These are phyloP conservation scores for Halocafeteria seosinensis DNA, from an alignment of 108 stramenopile genomes.

Conservation along the genomic window DNA sequence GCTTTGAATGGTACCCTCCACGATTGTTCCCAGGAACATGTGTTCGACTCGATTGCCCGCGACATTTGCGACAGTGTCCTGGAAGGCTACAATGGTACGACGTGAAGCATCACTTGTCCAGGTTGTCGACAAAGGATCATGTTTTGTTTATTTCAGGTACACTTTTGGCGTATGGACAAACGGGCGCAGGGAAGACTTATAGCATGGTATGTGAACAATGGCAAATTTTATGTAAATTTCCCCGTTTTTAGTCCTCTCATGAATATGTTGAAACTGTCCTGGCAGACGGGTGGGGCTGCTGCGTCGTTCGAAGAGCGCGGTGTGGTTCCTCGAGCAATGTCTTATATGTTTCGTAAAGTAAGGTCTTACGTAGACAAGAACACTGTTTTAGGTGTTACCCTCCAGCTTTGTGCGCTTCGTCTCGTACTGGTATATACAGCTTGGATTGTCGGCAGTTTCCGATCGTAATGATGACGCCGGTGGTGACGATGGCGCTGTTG, in stretches of 20 bases:
- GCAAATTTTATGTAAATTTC: too few species aligned
- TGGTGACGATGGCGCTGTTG: too few species aligned
- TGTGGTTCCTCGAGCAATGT: not conserved
- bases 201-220: conserved; percentile 12
- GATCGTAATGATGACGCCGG: too few species aligned
- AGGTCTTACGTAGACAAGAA: not conserved
- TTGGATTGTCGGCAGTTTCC: too few species aligned
- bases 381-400: not conserved
- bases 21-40: too few species aligned
- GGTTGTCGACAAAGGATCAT: too few species aligned
- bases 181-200: conserved; percentile 11
- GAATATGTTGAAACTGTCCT: not conserved
- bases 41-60: too few species aligned
- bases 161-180: conserved; percentile 15
- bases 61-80: too few species aligned
- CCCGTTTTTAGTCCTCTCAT: not conserved
- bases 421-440: too few species aligned
- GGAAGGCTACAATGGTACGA: not conserved
- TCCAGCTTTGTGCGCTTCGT: not conserved
- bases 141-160: too few species aligned
- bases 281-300: not conserved
- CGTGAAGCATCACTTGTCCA: too few species aligned
- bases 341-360: not conserved
- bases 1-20: too few species aligned
- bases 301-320: not conserved